Percentiles rank a stretch among this genome's conserved stretches.
phyloP scores from a whole-genome alignment of 805 yeast genomes.

The Barnettozyma californica region DNA sequence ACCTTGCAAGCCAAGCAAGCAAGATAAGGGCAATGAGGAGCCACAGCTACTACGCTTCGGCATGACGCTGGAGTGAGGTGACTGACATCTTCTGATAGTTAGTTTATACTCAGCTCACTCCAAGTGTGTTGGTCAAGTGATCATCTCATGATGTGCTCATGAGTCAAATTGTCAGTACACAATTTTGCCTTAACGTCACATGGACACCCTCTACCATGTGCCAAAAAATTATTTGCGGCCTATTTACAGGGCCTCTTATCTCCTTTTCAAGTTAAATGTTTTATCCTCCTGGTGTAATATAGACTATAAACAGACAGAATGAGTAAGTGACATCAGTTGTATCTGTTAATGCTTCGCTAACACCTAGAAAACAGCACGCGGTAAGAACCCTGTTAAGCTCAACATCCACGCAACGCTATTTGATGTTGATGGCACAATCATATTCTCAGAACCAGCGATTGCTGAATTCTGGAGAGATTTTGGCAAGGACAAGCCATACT shows the following conservation, averaged over 20 bases:
- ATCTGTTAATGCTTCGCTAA: neutral
- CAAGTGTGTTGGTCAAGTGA: neutral
- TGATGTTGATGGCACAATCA: conserved; percentile 84
- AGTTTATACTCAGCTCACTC: neutral
- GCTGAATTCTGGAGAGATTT: conserved; percentile 77
- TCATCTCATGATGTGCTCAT: neutral
- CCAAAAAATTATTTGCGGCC: neutral
- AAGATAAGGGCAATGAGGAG: no score
- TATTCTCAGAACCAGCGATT: conserved; percentile 74
- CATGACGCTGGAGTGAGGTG: no score
- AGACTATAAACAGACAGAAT: neutral
- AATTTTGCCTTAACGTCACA: neutral
- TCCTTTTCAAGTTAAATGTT: neutral
- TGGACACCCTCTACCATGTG: neutral
- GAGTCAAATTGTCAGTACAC: no score
- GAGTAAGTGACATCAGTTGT: neutral
- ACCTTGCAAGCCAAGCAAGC: no score
- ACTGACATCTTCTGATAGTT: no score
- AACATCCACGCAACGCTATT: conserved; percentile 50
- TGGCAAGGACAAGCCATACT: conserved; percentile 60
- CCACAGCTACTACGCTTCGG: no score
- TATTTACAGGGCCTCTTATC: neutral
- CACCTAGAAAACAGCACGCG: conserved; percentile 1
- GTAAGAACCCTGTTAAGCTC: conserved; percentile 15
- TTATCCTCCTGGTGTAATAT: neutral